Evolutionary conservation across 2,329 filamentous ascomycete genomes (phyloP).

Genomic region (Hypomyces perniciosus): DNA sequence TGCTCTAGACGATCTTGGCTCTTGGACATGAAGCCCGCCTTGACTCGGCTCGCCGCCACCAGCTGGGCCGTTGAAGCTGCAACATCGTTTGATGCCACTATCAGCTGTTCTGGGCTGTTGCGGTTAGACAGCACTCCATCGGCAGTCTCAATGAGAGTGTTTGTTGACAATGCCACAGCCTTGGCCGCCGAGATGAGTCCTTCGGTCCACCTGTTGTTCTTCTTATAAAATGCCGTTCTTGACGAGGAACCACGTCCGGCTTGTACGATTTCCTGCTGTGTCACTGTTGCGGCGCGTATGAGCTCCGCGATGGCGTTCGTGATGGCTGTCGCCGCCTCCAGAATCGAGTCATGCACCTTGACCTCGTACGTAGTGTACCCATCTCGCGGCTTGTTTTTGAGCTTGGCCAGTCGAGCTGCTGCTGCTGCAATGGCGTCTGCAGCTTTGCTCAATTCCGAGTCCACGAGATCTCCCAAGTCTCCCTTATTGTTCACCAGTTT

Average conservation of each 20-base stretch:
- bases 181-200: constrained; percentile 96
- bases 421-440: constrained; percentile 94
- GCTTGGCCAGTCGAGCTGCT: constrained; percentile 78
- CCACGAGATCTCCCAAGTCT: constrained; percentile 88
- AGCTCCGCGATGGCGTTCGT: constrained; percentile 90
- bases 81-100: constrained; percentile 95
- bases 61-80: constrained; percentile 94
- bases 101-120: constrained; percentile 93
- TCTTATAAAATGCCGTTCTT: constrained; percentile 96
- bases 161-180: constrained; percentile 88
- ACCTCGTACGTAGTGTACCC: constrained; percentile 95
- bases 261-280: constrained; percentile 93
- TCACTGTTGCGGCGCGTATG: constrained; percentile 88
- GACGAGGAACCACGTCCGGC: constrained; percentile 84
- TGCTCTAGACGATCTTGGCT: constrained; percentile 87
- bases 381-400: constrained; percentile 95
- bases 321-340: constrained; percentile 87
- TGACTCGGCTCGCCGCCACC: constrained; percentile 90
- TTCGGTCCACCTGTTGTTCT: constrained; percentile 99
- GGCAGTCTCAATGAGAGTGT: constrained; percentile 94
- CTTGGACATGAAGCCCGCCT: constrained; percentile 97
- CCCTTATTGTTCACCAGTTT: constrained; percentile 75
- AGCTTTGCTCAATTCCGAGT: constrained; percentile 84
- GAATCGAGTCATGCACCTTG: constrained; percentile 89
- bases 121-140: constrained; percentile 89